Percentiles rank a stretch among this genome's conserved stretches.
phyloP scores from a whole-genome alignment of 164 flowering plant species.

The Chloranthus sessilifolius region DNA sequence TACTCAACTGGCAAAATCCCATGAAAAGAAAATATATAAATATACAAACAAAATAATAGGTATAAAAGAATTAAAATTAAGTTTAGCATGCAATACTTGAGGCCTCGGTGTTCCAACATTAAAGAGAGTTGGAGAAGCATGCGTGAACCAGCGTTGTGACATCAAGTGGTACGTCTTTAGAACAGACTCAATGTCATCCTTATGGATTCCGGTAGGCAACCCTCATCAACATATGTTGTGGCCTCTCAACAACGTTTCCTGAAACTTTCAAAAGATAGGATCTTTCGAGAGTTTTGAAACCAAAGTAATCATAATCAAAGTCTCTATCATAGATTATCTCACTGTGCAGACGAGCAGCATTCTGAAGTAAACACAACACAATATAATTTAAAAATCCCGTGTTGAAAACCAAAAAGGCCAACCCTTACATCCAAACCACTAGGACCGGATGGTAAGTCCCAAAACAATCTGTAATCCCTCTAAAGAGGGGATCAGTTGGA shows the following conservation, averaged over 20 bases:
- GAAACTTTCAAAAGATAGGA: conserved; percentile 91
- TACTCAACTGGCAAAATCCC: conserved; percentile 72
- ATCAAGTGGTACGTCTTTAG: conserved; percentile 86
- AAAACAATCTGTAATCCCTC: too few species aligned
- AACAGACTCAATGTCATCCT: conserved; percentile 88
- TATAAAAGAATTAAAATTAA: background rate
- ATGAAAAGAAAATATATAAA: conserved; percentile 26
- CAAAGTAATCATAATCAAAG: conserved; percentile 98
- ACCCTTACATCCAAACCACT: too few species aligned
- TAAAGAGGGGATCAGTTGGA: too few species aligned
- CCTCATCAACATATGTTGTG: conserved; percentile 99
- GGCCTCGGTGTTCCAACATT: conserved; percentile 85
- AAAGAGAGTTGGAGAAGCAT: conserved; percentile 86
- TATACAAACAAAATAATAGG: background rate
- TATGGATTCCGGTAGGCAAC: conserved; percentile 98
- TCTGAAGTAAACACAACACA: conserved; percentile 68
- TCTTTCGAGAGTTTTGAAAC: conserved; percentile 97
- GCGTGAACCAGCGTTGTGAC: conserved; percentile 95
- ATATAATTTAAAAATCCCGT: too few species aligned
- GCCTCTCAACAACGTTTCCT: conserved; percentile 95
- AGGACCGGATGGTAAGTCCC: too few species aligned
- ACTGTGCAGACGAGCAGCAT: conserved; percentile 89
- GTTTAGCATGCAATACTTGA: conserved; percentile 37
- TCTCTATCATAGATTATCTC: conserved; percentile 97
- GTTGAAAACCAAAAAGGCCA: too few species aligned